Evolutionary conservation across 2,329 filamentous ascomycete species (phyloP).

Genomic region (Scedosporium minutisporum): DNA sequence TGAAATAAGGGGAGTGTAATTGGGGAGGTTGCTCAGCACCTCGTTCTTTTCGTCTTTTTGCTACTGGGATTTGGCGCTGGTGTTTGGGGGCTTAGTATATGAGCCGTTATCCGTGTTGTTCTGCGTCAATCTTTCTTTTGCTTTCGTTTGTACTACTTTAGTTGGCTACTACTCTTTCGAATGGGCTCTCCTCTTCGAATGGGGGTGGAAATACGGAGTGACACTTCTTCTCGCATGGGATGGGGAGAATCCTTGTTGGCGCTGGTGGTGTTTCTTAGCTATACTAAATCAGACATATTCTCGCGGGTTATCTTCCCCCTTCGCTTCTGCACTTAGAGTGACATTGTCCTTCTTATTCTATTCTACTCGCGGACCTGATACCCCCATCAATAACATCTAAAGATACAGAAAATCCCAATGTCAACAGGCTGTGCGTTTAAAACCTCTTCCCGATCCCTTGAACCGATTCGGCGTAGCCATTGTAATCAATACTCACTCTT

Average conservation of each 20-base stretch:
- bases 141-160: neutral
- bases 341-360: neutral
- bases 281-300: neutral
- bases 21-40: neutral
- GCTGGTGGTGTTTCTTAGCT: neutral
- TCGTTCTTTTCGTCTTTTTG: no score
- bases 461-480: neutral
- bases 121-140: neutral
- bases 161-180: neutral
- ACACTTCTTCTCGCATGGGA: neutral
- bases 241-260: neutral
- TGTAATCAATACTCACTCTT: neutral
- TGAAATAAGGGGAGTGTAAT: conserved; percentile 46
- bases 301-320: neutral
- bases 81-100: neutral
- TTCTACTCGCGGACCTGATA: neutral
- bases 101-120: neutral
- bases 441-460: no score
- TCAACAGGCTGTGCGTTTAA: no score
- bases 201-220: neutral
- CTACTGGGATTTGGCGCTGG: neutral
- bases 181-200: neutral
- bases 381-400: neutral
- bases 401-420: neutral
- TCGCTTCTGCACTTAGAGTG: neutral